Base-by-base conservation (phyloP, 176 grass and related monocot species). In the Phoenix dactylifera region DNA sequence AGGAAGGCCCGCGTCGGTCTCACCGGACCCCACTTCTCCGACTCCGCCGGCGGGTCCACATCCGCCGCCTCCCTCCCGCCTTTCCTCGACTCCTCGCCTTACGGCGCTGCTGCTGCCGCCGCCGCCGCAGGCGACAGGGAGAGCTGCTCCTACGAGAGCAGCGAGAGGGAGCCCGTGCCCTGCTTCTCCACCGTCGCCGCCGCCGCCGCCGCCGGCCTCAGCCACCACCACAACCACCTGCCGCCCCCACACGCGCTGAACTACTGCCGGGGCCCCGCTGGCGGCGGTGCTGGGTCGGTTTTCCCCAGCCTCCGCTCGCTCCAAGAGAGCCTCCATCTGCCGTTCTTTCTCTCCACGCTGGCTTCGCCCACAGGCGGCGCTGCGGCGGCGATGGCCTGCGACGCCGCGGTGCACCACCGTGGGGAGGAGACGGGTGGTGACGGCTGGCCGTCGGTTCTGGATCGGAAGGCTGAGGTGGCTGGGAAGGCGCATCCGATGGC, bases 131-230 rank as follows among this genome's bases (percentile, higher is more conserved):
- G 29, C 3, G 78, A 80, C 19, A 59, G n/a, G 22, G 71, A 73
- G 7, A 54, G 54, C 68, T 64, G 72, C 60, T 79, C 60, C 44
- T 87, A 79, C 63, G 59, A 75, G 6, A 76, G 35, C 71, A 9
- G 26, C 77, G 74, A 81, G 69, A 83, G 67, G 78, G 84, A 91
- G 93, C 84, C 81, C 93, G 93, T 98, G 84, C 81, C 87, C 87
- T 98, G 93, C 93, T 98, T 98, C 87, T 98, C 93, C 93, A 98
- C 69, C 55, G 30, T 30, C 28, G 32, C 73, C 55, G 65, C 63
- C 12, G 63, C 24, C 24, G 24, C 24, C 48, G 68, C 55, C 56
- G 68, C 63, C 12, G 59, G 59, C 18, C 3, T 70, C 67, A 76
- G 81, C 83, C 68, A 74, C 24, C 65, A 68, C 63, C 72, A 71